Evolutionary conservation across 169 alveolate species (phyloP), one percentile per base, ranked within the genome.

Genomic region (Babesia caballi): DNA sequence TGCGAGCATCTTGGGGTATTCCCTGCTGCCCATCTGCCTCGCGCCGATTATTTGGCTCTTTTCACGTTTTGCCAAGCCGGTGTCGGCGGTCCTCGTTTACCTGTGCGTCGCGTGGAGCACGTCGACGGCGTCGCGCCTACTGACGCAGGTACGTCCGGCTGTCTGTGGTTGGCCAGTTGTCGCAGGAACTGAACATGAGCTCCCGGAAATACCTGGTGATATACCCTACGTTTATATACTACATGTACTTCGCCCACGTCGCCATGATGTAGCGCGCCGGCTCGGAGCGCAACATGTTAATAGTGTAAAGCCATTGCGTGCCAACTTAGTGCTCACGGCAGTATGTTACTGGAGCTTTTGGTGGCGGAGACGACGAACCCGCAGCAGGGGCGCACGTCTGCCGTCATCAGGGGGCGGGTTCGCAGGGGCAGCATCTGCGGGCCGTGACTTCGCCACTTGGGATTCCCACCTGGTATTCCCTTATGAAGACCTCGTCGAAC

Each of bases 41-140:
- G 52, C 83, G 27, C 83, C 87, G 25, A 19, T 68, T 33, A 67
- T 78, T 25, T 51, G 82, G 83, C 25, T 68, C 15, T 66, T 68
- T 19, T 57, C 87, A 4, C 28, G 87, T 2, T 78, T 78, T 27
- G 49, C 59, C 33, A 68, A 54, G 32, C 50, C 59, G 28, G 51
- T 78, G 5, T 40, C 67, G 14, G 53, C 59, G 15, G 12, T 53
- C 15, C 56, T 69, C 30, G 59, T 78, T 12, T 63, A 60, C 72
- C 32, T 51, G 1, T 78, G 84, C 40, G 82, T 78, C n/a, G 42
- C 42, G 15, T 78, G 87, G 87, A 78, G 87, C 69, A 78, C 87
- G 4, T 50, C 76, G 5, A 63, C 83, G 8, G 87, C 87, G 1
- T 57, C 87, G 8, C 52, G 60, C 30, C 70, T 78, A 7, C 32